Conservation (phyloP, 129 eudicot species). For the Logfia minima region DNA sequence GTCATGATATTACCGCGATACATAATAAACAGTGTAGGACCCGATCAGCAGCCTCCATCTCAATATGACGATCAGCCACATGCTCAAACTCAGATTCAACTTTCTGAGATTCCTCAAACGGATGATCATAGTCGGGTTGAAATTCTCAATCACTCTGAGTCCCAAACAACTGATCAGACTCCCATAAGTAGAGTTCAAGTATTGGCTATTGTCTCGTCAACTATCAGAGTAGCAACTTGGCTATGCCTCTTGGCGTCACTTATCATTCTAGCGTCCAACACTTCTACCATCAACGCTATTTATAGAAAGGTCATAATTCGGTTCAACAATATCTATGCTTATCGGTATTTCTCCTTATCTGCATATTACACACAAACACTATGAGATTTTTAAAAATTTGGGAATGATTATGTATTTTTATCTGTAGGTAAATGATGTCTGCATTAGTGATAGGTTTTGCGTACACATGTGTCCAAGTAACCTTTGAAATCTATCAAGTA, state of each 20-base stretch:
- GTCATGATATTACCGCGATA: background rate
- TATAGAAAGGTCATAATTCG: constrained; percentile 2
- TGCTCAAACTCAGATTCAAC: constrained; percentile 30
- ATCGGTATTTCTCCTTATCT: constrained; percentile 26
- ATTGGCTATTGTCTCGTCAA: constrained; percentile 9
- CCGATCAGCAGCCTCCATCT: constrained; percentile 26
- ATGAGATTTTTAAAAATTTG: background rate
- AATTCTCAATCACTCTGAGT: constrained; percentile 1
- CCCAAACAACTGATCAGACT: constrained; percentile 21
- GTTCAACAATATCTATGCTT: constrained; percentile 30
- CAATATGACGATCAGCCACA: constrained; percentile 11
- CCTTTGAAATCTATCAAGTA: constrained; percentile 31
- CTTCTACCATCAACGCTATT: constrained; percentile 14
- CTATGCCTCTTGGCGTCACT: constrained; percentile 32
- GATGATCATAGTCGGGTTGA: constrained; percentile 24
- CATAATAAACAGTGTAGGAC: constrained; percentile 4
- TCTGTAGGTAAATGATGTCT: constrained; percentile 31
- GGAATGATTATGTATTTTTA: background rate
- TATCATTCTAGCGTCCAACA: constrained; percentile 25
- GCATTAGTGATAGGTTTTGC: constrained; percentile 30
- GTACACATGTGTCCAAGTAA: constrained; percentile 33
- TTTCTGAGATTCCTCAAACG: constrained; percentile 13
- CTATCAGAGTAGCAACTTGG: constrained; percentile 23
- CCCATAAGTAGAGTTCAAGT: background rate
- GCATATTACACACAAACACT: background rate